Percentiles rank a stretch among this genome's conserved stretches.
Conservation (phyloP, 2,329 filamentous ascomycete genomes). For the Exophiala calicioides region DNA sequence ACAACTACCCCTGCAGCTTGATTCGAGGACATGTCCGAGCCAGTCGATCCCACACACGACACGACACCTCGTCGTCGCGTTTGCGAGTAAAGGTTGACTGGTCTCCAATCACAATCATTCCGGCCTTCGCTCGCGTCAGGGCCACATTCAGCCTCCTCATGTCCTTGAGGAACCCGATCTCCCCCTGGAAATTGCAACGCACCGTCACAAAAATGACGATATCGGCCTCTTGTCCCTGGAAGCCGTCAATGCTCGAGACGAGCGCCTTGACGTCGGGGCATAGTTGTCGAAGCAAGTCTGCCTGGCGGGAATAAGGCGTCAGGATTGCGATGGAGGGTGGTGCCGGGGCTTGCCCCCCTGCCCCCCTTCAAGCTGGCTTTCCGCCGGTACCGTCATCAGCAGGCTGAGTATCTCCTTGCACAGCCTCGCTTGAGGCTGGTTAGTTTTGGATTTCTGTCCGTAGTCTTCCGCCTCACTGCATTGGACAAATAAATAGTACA, state of each 20-base stretch:
- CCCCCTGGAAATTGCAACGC: conserved; percentile 40
- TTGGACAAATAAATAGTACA: conserved; percentile 44
- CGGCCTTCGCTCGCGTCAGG: conserved; percentile 42
- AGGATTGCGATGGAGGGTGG: conserved; percentile 40
- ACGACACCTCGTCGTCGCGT: conserved; percentile 1
- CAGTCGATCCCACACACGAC: conserved; percentile 8
- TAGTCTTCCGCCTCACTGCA: conserved; percentile 41
- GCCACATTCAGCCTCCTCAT: conserved; percentile 46
- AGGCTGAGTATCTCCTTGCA: conserved; percentile 40
- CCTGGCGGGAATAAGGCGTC: conserved; percentile 45
- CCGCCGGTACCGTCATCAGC: conserved; percentile 24
- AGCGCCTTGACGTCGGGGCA: neutral
- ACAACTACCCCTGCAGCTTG: neutral
- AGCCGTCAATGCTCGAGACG: conserved; percentile 47
- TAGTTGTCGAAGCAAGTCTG: conserved; percentile 34
- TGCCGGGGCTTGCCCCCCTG: neutral
- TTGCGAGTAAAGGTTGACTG: conserved; percentile 33
- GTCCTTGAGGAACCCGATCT: conserved; percentile 47
- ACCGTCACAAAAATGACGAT: conserved; percentile 48
- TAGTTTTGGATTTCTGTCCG: conserved; percentile 43
- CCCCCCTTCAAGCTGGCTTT: neutral
- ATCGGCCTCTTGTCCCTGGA: conserved; percentile 48
- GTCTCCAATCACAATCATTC: conserved; percentile 39
- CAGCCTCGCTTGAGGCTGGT: conserved; percentile 41
- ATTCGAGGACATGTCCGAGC: conserved; percentile 4